Evolutionary conservation across 257 asterid genomes (phyloP).

Genomic region (Capsicum pubescens): DNA sequence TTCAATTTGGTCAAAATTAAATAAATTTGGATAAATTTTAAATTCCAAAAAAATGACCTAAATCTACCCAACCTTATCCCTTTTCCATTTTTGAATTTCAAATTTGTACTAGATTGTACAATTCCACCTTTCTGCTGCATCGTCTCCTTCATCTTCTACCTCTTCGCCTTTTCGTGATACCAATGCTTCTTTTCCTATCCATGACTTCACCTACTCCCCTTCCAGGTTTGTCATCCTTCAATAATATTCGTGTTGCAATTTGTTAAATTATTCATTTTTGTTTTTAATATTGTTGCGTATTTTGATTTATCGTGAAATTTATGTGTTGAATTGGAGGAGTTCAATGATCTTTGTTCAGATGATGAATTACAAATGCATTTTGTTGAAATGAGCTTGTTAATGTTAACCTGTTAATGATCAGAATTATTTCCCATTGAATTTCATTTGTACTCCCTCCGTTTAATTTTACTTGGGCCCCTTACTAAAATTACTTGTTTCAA

Average conservation of each 20-base stretch:
- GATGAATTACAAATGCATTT: not conserved
- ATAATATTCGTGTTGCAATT: not conserved
- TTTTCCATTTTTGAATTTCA: too few relatives aligned
- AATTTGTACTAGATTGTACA: too few relatives aligned
- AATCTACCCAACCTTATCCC: too few relatives aligned
- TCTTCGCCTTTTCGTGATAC: conserved; percentile 64
- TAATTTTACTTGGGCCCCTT: too few relatives aligned
- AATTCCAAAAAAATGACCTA: too few relatives aligned
- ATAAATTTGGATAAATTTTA: too few relatives aligned
- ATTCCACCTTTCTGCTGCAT: conserved; percentile 54
- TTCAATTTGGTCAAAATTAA: too few relatives aligned
- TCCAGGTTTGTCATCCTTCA: conserved; percentile 59
- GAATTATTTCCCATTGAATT: not conserved
- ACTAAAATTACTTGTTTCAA: too few relatives aligned
- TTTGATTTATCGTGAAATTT: too few relatives aligned
- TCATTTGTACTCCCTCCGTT: not conserved
- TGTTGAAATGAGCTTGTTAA: conserved; percentile 6
- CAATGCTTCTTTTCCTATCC: conserved; percentile 54
- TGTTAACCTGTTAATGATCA: conserved; percentile 7
- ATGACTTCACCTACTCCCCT: conserved; percentile 64
- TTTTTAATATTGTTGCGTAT: not conserved
- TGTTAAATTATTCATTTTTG: not conserved
- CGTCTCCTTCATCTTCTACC: conserved; percentile 52
- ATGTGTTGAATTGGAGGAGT: not conserved
- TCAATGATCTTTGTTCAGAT: not conserved